Evolutionary conservation across 345 rosid species (phyloP), one percentile per base, ranked within the genome.

Genomic region (Isatis tinctoria): DNA sequence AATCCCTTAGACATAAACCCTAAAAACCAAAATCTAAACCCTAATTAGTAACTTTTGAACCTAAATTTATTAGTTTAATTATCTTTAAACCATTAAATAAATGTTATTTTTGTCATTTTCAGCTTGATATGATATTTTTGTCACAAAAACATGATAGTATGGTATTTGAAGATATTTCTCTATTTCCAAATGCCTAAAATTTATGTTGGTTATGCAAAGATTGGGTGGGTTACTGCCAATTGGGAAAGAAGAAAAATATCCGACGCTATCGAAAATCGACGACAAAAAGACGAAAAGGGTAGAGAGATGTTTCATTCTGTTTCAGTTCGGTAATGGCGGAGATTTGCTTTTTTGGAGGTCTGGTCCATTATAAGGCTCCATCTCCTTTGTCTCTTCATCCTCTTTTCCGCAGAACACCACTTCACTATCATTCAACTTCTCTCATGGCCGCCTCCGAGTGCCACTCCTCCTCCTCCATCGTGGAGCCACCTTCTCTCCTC

Each of bases 401-500:
- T 41, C 64, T 58, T 48, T 65, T 53, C 54, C 72, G 65, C 6
- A 41, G 13, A 47, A 70, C 39, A 32, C 60, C 73, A 3, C 28
- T 41, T 41, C 77, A 67, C 47, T 41, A 6, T 35, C 45, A 32
- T 60, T 60, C 74, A 22, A 2, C 49, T 49, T 60, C 80, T 48
- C 77, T 59, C 56, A 80, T 83, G 64, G 72, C 87, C 45, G 60
- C 78, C 44, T 73, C 75, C 62, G 70, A 69, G 65, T 75, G 84
- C 66, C 69, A 72, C 81, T 64, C 85, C 52, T 67, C 69, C 18
- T 53, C 61, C 41, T 57, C 63, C 44, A 35, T 44, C 73, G 84
- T 87, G 7, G 60, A 74, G 1, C 83, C 77, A 47, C 97, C 96
- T 43, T 89, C 96, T 36, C 85, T 91, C 18, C 92, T 91, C 79